These are phyloP conservation scores for Reutealis trisperma DNA, from an alignment of 345 rosid genomes.

Conservation along the genomic window DNA sequence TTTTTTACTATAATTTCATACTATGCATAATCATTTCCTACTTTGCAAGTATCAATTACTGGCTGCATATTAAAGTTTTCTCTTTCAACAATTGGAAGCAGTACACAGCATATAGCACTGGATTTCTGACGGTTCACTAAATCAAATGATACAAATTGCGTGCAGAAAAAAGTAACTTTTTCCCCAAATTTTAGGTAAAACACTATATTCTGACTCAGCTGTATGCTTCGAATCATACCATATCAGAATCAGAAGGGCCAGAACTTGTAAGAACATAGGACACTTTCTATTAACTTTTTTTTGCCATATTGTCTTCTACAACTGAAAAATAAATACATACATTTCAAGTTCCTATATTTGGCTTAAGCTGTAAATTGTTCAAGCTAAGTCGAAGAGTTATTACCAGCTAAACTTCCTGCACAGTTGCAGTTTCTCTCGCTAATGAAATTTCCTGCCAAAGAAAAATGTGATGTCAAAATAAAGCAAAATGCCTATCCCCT, in stretches of 20 bases:
- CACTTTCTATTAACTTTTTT: background rate
- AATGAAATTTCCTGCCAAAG: constrained; percentile 43
- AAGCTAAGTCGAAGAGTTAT: background rate
- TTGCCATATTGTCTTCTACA: background rate
- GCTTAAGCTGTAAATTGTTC: background rate
- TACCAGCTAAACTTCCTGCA: constrained; percentile 20
- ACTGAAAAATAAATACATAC: background rate
- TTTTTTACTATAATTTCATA: too few relatives aligned
- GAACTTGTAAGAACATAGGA: background rate
- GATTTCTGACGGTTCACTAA: background rate
- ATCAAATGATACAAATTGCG: too few relatives aligned
- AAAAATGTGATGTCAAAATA: background rate
- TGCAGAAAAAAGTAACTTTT: too few relatives aligned
- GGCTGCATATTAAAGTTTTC: too few relatives aligned
- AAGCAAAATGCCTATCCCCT: background rate
- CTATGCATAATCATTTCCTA: too few relatives aligned
- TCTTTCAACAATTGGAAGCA: too few relatives aligned
- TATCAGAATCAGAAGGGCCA: background rate
- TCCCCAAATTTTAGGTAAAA: background rate
- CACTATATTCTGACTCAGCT: background rate
- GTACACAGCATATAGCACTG: background rate
- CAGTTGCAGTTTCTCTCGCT: constrained; percentile 33
- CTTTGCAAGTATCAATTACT: too few relatives aligned
- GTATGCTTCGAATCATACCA: too few relatives aligned
- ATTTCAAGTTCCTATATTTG: background rate